Evolutionary conservation across 345 rosid genomes (phyloP), one percentile per base, ranked within the genome.

Genomic region (Melaleuca quinquenervia): DNA sequence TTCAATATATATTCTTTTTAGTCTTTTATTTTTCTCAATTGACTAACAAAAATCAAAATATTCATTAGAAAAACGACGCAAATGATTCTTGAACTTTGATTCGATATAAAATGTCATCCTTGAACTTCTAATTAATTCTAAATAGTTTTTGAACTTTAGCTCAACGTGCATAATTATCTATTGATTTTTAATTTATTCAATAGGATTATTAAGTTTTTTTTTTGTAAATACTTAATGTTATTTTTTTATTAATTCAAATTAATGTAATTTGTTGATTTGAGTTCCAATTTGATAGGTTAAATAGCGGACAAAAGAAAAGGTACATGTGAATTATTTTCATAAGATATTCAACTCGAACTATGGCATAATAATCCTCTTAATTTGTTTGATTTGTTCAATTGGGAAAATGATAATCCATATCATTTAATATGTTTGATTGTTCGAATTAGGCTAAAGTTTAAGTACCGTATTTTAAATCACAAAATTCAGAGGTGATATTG

Each of bases 71-170:
- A 52, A 52, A 52, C 7, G 7, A 52, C 24, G 8, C 24, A 52
- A 52, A 1, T n/a, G 0, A 51, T 51, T 51, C 16, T 12, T 6
- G 1, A 51, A 51, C 52, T 51, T 51, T 51, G 6, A 16, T 51
- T 5, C 5, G 18, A 51, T 51, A 51, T 51, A 6, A 3, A 51
- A 51, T 14, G 6, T 51, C 18, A 12, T 5, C 52, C 16, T 0
- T 51, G 15, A 51, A 16, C 6, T 13, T 51, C 13, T 51, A 13
- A 51, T 14, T 14, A 41, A 6, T 51, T 51, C 6, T 1, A 6
- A 13, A 16, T 6, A 6, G 6, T 14, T 0, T 64, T 0, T 16
- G 0, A 64, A 64, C 1, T 20, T 52, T 3, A 20, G 20, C 0
- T 8, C 7, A 52, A 6, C 18, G 3, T 52, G 4, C 8, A 7